These are phyloP conservation scores for Pythium utonaiense DNA, from an alignment of 352 stramenopile genomes.

Conservation along the genomic window DNA sequence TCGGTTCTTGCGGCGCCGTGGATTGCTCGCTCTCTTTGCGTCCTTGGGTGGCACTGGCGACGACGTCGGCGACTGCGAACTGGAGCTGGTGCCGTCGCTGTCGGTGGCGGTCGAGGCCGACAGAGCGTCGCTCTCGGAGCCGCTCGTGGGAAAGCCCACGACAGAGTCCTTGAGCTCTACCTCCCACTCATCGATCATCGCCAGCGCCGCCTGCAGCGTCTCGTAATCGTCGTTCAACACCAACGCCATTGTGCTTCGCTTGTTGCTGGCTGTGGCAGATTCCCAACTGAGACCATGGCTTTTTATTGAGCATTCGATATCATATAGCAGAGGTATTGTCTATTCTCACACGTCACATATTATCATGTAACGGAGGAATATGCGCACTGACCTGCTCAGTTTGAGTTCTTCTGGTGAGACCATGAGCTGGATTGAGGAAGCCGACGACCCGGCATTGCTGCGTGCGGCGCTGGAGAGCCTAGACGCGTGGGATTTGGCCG, in stretches of 20 bases:
- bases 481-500: not conserved
- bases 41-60: not conserved
- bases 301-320: not conserved
- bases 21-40: no score
- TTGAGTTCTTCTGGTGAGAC: not conserved
- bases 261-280: not conserved
- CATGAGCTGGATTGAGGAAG: not conserved
- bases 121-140: not conserved
- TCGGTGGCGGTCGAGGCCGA: not conserved
- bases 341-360: not conserved
- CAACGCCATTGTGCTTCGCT: not conserved
- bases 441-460: constrained; percentile 5
- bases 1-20: not conserved
- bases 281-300: not conserved
- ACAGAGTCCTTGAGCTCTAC: not conserved
- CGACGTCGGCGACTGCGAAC: not conserved
- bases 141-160: not conserved
- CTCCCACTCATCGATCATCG: constrained; percentile 16
- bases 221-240: constrained; percentile 3
- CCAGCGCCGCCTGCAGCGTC: constrained; percentile 13
- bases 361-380: no score
- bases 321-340: not conserved
- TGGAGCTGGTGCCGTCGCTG: not conserved
- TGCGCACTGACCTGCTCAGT: no score
- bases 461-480: constrained; percentile 9